Percentiles rank a stretch among this genome's conserved stretches.
Evolutionary conservation across 2,329 filamentous ascomycete genomes (phyloP).

Genomic region (Aspergillus cejpii): DNA sequence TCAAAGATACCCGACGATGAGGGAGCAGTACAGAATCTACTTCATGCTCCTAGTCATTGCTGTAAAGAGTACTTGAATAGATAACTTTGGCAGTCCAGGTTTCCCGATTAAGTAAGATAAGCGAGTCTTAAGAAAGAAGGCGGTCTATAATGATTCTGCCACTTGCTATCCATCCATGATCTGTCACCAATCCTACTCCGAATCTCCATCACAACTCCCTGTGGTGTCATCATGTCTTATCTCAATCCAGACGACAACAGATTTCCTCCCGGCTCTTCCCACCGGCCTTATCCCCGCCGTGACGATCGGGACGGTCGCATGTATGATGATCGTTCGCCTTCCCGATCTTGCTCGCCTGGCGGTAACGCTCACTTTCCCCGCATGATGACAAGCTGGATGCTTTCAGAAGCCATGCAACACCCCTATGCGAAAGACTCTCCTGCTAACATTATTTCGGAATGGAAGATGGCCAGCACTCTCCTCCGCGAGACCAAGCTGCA

Average conservation of each 20-base stretch:
- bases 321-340: slow-evolving; percentile 42
- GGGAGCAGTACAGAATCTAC: too few relatives aligned
- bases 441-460: slow-evolving; percentile 33
- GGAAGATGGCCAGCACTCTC: slow-evolving; percentile 36
- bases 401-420: slow-evolving; percentile 9
- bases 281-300: slow-evolving; percentile 24
- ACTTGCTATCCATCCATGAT: background rate
- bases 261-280: slow-evolving; percentile 16
- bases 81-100: too few relatives aligned
- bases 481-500: slow-evolving; percentile 32
- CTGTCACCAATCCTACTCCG: background rate
- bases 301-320: slow-evolving; percentile 40
- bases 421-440: slow-evolving; percentile 19
- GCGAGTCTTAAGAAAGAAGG: background rate
- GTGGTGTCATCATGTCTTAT: slow-evolving; percentile 23
- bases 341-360: slow-evolving; percentile 40
- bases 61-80: too few relatives aligned
- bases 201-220: slow-evolving; percentile 7
- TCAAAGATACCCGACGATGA: too few relatives aligned
- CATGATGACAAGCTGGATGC: slow-evolving; percentile 35
- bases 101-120: background rate
- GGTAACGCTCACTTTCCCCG: slow-evolving; percentile 41
- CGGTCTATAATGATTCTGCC: slow-evolving; percentile 19
- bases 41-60: background rate
- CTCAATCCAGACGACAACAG: slow-evolving; percentile 25